Evolutionary conservation across 768 basidiomycete genomes (phyloP).

Genomic region (Lactarius deliciosus): DNA sequence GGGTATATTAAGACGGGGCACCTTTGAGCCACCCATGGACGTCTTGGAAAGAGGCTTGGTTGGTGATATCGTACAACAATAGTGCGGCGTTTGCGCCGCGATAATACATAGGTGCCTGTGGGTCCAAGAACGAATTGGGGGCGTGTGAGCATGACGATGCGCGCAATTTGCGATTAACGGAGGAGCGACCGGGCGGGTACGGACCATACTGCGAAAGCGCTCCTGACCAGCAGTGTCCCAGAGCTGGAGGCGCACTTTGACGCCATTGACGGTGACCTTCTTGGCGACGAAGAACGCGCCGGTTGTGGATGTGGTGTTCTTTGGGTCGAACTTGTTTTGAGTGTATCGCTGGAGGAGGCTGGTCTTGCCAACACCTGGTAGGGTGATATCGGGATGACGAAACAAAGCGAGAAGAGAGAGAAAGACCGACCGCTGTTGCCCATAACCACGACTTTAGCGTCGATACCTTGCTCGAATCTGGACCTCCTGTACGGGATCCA

Average conservation of each 20-base stretch:
- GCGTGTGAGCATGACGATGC: constrained; percentile 15
- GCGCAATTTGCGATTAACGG: constrained; percentile 26
- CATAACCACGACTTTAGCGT: constrained; percentile 96
- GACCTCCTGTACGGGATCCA: constrained; percentile 68
- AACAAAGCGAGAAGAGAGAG: constrained; percentile 25
- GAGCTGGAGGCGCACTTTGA: constrained; percentile 82
- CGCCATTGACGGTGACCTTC: constrained; percentile 81
- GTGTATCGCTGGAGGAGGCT: constrained; percentile 89
- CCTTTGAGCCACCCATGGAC: constrained; percentile 91
- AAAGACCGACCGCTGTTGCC: constrained; percentile 62
- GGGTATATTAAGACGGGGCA: constrained; percentile 30
- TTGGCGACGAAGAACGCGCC: constrained; percentile 94
- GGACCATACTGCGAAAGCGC: constrained; percentile 85
- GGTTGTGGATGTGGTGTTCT: constrained; percentile 86
- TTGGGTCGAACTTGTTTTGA: constrained; percentile 85
- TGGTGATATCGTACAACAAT: constrained; percentile 94
- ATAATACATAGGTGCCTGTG: constrained; percentile 93
- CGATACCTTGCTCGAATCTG: constrained; percentile 80
- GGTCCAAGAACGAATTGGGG: constrained; percentile 25
- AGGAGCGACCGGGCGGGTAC: constrained; percentile 31
- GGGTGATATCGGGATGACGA: not conserved
- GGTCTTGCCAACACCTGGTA: constrained; percentile 81
- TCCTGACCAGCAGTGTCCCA: constrained; percentile 97
- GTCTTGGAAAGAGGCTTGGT: constrained; percentile 83
- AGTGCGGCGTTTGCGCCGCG: constrained; percentile 93